Base-by-base conservation (phyloP, 1,284 basidiomycete species). In the Sutorius eximius region DNA sequence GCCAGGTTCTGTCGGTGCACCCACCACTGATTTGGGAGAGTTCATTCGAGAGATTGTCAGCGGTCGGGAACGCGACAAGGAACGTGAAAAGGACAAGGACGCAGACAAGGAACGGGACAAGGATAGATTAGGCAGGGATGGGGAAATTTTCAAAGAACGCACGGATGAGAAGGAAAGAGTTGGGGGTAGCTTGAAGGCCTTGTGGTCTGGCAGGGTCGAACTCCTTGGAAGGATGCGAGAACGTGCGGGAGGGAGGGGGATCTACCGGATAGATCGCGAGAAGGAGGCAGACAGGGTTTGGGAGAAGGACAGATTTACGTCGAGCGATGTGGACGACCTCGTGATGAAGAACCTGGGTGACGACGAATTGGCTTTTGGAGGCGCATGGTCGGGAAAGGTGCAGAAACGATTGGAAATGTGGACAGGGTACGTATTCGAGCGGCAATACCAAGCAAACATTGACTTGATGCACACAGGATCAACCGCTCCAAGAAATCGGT, bases 341-440 rank as follows among this genome's bases (percentile, higher is more conserved):
- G 62, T 65, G 45, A 56, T 56, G 49, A 69, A 63, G 45, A 58
- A 58, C 38, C 56, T 61, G 7, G 58, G 51, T 4, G 64, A 66
- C 20, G 70, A 68, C 15, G 77, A 77, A 24, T 57, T 65, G 33
- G 73, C 71, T 27, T 64, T 68, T 32, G 77, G 75, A 56, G 73
- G 75, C 16, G 76, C 79, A 51, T 84, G 86, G 81, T 75, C 82
- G 5, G 83, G 79, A 43, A 77, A 77, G 57, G 77, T 89, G 60
- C 82, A 85, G 68, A 82, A 79, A 58, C 89, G 86, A 70, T 71
- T 91, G 3, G 87, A 84, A 63, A 79, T 77, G 55, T 90, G 86
- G 87, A 73, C 87, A 32, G 80, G 79, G 86, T 87, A 62, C 53
- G 83, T 77, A 32, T 38, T 40, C n/a, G 27, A 24, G 11, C 12